Base-by-base conservation (phyloP, 2,329 filamentous ascomycete genomes). In the Penicillium sp. region DNA sequence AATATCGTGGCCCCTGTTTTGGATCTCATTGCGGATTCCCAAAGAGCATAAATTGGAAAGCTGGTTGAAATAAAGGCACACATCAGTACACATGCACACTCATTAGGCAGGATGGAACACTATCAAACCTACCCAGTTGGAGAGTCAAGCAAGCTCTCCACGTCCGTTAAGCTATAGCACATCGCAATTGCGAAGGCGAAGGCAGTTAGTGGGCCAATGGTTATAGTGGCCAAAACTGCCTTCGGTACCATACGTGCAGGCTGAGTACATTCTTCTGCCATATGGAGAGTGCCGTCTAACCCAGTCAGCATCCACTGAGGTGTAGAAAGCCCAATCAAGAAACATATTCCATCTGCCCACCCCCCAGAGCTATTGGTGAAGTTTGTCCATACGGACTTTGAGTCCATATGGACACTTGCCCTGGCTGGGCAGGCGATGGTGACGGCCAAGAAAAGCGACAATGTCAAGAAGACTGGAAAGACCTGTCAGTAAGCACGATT, bases 271-370 rank as follows among this genome's bases (percentile, higher is more conserved):
- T 81, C 79, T 55, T 81, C 79, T 0, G 78, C 77, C 38, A 81
- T 68, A 59, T 80, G 76, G 4, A 76, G 77, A 8, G 77, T 77
- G 33, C 71, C 74, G 61, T 81, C 78, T 13, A 81, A 70, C 46
- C 77, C 79, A 14, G 75, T 75, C 53, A 79, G 80, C 33, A 73
- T 69, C 73, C 75, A 80, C 58, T 79, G 79, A 16, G 74, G 74
- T 56, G 78, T 79, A 51, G 80, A 75, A 5, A 80, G 68, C 27
- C 79, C 79, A 45, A 79, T 74, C 40, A 81, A 74, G 64, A 80
- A 80, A 18, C 76, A 76, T 40, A 81, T 75, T 20, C 76, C 77
- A 52, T 71, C 69, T 40, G 71, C 64, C 9, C 60, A 50, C 77
- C 76, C 80, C 20, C 75, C 78, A 0, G 76, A 79, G 53, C 74